Evolutionary conservation across 2,329 filamentous ascomycete species (phyloP).

Genomic region (Trichophyton benhamiae): DNA sequence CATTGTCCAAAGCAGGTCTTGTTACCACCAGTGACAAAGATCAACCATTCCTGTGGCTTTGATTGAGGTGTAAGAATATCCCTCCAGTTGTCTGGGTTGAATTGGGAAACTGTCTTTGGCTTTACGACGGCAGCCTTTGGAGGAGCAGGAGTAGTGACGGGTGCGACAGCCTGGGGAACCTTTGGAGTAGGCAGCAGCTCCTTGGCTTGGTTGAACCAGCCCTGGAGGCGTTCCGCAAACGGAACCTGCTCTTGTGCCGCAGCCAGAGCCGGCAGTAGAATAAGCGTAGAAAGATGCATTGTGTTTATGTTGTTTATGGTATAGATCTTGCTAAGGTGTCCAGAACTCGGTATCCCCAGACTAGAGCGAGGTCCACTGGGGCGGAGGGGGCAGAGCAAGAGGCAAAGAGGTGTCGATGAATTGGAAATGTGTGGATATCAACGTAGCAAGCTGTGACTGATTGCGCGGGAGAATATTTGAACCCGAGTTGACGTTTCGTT

Average conservation of each 20-base stretch:
- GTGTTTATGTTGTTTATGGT: background rate
- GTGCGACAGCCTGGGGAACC: conserved; percentile 24
- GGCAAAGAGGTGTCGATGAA: background rate
- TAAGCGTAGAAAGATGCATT: conserved; percentile 20
- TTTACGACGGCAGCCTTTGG: conserved; percentile 31
- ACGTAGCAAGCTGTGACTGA: background rate
- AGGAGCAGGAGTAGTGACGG: conserved; percentile 31
- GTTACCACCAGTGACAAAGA: conserved; percentile 53
- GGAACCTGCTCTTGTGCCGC: conserved; percentile 48
- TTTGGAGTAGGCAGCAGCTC: conserved; percentile 41
- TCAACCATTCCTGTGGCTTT: conserved; percentile 40
- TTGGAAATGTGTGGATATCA: background rate
- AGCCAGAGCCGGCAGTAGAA: conserved; percentile 67
- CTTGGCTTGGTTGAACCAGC: conserved; percentile 42
- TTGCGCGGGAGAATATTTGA: background rate
- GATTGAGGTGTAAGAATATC: conserved; percentile 36
- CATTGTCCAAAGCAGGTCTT: conserved; percentile 52
- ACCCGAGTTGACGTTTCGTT: background rate
- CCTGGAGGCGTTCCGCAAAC: conserved; percentile 33
- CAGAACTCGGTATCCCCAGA: background rate
- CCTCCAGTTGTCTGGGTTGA: conserved; percentile 48
- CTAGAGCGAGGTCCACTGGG: background rate
- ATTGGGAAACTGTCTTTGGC: conserved; percentile 39
- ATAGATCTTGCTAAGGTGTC: background rate
- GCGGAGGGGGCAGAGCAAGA: background rate